Evolutionary conservation across 371 early-diverging fungal genomes (phyloP).

Genomic region (Mucor indicus): DNA sequence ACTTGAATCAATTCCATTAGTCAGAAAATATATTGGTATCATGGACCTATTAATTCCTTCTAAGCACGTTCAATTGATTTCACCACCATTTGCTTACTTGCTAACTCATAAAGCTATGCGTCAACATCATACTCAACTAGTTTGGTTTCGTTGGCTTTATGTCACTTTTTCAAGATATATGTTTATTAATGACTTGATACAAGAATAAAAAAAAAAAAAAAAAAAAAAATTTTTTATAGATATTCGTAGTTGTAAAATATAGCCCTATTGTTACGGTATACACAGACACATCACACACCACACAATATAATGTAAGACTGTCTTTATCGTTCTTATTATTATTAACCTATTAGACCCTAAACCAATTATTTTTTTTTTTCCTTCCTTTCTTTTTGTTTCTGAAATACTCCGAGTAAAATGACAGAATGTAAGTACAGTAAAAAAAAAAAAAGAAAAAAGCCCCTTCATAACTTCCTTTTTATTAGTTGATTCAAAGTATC

Average conservation of each 20-base stretch:
- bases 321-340: not conserved
- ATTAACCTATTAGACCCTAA: not conserved
- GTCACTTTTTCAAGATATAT: slow-evolving; percentile 94
- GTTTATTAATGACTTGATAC: slow-evolving; percentile 70
- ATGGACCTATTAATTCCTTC: slow-evolving; percentile 44
- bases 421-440: slow-evolving; percentile 7
- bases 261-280: too few relatives aligned
- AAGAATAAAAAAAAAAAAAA: slow-evolving; percentile 1
- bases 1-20: slow-evolving; percentile 59
- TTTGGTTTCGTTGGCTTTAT: slow-evolving; percentile 96
- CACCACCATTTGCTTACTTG: slow-evolving; percentile 49
- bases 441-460: slow-evolving; percentile 5
- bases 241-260: too few relatives aligned
- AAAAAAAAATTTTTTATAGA: slow-evolving; percentile 1
- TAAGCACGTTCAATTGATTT: slow-evolving; percentile 36
- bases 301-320: too few relatives aligned
- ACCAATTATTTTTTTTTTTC: slow-evolving; percentile 2
- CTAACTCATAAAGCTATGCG: slow-evolving; percentile 76
- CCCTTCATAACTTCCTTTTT: not conserved
- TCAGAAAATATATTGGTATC: slow-evolving; percentile 78
- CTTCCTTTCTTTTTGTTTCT: not conserved
- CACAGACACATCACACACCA: too few relatives aligned
- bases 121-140: slow-evolving; percentile 83
- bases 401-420: not conserved
- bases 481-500: slow-evolving; percentile 42